These are phyloP conservation scores for Hydrangea macrophylla DNA, from an alignment of 148 eudicot genomes.

Conservation along the genomic window DNA sequence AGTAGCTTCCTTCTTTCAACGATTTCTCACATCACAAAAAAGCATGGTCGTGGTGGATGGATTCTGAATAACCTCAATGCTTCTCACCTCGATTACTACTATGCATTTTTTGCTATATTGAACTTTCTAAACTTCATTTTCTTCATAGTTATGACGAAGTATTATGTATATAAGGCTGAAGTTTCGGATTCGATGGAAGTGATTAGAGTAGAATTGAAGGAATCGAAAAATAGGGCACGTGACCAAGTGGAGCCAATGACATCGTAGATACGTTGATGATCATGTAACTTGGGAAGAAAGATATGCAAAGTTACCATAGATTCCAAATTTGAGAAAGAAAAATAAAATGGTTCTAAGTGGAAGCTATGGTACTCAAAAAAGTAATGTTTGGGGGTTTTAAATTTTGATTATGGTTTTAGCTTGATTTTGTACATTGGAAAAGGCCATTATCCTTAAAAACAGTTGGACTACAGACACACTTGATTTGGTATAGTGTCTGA, in stretches of 20 bases:
- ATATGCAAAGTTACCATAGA: background rate
- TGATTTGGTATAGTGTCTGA: too few relatives aligned
- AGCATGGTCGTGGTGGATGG: conserved; percentile 17
- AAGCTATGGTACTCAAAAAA: too few relatives aligned
- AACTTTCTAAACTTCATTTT: conserved; percentile 19
- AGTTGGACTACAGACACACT: too few relatives aligned
- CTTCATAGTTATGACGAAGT: conserved; percentile 15
- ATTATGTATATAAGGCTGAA: conserved; percentile 16
- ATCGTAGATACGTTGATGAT: too few relatives aligned
- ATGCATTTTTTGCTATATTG: conserved; percentile 13
- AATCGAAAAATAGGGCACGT: too few relatives aligned
- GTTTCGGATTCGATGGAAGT: conserved; percentile 19
- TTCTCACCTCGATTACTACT: conserved; percentile 24
- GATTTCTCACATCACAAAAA: conserved; percentile 14
- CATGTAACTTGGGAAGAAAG: background rate
- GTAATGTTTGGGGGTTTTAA: too few relatives aligned
- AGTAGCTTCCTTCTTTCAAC: conserved; percentile 21
- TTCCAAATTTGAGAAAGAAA: background rate
- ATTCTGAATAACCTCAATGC: conserved; percentile 24
- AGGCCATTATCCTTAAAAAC: too few relatives aligned
- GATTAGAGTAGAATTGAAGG: background rate
- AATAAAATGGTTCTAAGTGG: too few relatives aligned
- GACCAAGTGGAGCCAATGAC: background rate
- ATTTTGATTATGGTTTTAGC: too few relatives aligned
- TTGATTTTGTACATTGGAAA: too few relatives aligned